Evolutionary conservation across 441 rosid genomes (phyloP).

Genomic region (Aleurites moluccanus): DNA sequence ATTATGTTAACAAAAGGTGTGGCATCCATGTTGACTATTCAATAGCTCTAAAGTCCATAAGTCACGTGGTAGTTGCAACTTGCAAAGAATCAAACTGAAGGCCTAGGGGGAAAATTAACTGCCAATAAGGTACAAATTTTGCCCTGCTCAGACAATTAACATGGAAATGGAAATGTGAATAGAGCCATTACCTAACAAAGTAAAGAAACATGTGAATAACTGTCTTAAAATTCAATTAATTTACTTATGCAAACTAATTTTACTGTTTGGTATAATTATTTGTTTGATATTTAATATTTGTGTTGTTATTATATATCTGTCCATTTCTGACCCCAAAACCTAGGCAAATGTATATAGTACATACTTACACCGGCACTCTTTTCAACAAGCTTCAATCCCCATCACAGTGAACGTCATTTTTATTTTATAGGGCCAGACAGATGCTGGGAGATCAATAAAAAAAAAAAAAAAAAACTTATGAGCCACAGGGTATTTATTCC

Average conservation of each 20-base stretch:
- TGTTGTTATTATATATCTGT: too few species aligned
- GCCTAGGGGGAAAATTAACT: too few species aligned
- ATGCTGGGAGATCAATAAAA: background rate
- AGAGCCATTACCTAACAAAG: background rate
- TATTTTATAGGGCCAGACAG: background rate
- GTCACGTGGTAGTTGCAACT: background rate
- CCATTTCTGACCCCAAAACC: constrained; percentile 33
- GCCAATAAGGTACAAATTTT: too few species aligned
- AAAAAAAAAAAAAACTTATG: background rate
- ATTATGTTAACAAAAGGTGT: too few species aligned
- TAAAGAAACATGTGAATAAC: constrained; percentile 3
- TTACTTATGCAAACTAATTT: too few species aligned
- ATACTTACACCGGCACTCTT: constrained; percentile 34
- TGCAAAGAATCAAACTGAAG: too few species aligned
- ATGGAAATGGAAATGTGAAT: constrained; percentile 2
- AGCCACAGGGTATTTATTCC: constrained; percentile 24
- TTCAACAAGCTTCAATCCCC: constrained; percentile 31
- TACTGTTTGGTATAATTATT: too few species aligned
- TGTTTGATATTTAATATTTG: too few species aligned
- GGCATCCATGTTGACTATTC: too few species aligned
- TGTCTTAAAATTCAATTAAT: too few species aligned
- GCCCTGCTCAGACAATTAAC: background rate
- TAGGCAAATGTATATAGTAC: constrained; percentile 25
- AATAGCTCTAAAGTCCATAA: background rate
- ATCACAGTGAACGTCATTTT: background rate